phyloP scores from a whole-genome alignment of 768 basidiomycete species.

The Russula lepida region DNA sequence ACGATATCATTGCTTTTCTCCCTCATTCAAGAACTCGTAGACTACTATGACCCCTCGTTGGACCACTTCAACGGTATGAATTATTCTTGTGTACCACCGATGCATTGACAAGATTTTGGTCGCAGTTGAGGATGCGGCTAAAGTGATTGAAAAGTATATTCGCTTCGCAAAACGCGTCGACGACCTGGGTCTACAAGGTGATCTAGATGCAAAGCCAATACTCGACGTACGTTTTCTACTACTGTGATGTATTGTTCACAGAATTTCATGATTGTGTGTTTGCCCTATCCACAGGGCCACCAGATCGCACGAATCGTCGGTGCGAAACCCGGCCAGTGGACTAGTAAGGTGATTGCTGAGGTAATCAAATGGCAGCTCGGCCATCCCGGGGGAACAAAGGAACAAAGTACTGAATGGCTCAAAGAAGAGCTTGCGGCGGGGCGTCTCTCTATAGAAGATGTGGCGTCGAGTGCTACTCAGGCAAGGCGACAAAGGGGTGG shows the following conservation, averaged over 20 bases:
- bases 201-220: constrained; percentile 62
- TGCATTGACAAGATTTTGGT: constrained; percentile 14
- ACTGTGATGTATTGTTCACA: background rate
- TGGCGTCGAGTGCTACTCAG: background rate
- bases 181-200: constrained; percentile 48
- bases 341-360: constrained; percentile 49
- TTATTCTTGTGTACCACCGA: constrained; percentile 11
- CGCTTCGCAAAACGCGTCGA: constrained; percentile 50
- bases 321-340: constrained; percentile 62
- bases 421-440: constrained; percentile 42
- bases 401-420: constrained; percentile 67
- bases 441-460: constrained; percentile 31
- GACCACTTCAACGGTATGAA: constrained; percentile 41
- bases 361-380: constrained; percentile 83
- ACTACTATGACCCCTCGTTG: constrained; percentile 36
- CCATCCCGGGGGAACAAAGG: constrained; percentile 56
- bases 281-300: constrained; percentile 47
- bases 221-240: constrained; percentile 54
- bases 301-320: constrained; percentile 50
- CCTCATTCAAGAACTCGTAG: constrained; percentile 59
- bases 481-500: constrained; percentile 16
- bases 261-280: background rate
- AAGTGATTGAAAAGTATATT: constrained; percentile 58
- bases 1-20: constrained; percentile 65
- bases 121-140: constrained; percentile 37